Conservation (phyloP, 129 eudicot genomes). For the Lactuca sativa region DNA sequence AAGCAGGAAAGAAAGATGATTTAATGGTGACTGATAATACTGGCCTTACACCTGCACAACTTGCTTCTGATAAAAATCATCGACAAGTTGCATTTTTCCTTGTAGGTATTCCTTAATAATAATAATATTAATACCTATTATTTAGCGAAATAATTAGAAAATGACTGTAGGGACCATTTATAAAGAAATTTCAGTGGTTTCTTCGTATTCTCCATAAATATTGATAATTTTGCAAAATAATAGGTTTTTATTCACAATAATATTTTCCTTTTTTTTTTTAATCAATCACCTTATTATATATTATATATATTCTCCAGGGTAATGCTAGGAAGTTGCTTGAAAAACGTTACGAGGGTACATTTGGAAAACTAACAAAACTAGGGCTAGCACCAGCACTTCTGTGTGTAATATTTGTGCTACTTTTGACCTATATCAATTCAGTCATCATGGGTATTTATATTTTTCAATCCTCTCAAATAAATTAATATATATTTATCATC, state of each 20-base stretch:
- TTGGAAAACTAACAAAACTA: slow-evolving; percentile 78
- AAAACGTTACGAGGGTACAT: slow-evolving; percentile 66
- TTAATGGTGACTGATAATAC: slow-evolving; percentile 80
- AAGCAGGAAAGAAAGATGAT: slow-evolving; percentile 95
- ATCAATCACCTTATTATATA: neutral
- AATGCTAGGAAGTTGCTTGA: slow-evolving; percentile 80
- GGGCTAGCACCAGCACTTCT: slow-evolving; percentile 90
- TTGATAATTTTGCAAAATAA: too few species aligned
- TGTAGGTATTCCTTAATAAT: slow-evolving; percentile 69
- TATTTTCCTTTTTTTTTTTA: neutral
- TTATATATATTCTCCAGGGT: slow-evolving; percentile 59
- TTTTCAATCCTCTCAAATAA: slow-evolving; percentile 1
- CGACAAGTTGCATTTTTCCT: slow-evolving; percentile 99
- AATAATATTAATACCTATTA: neutral
- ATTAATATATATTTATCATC: slow-evolving; percentile 11
- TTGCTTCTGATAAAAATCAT: slow-evolving; percentile 97
- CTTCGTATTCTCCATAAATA: too few species aligned
- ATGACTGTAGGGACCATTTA: too few species aligned
- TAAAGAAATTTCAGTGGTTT: too few species aligned
- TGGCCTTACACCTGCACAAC: slow-evolving; percentile 98
- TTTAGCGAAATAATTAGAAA: too few species aligned
- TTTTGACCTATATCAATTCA: slow-evolving; percentile 68
- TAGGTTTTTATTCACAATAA: too few species aligned
- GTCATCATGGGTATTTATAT: slow-evolving; percentile 64
- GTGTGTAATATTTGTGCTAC: slow-evolving; percentile 75